Conservation (phyloP, 257 asterid genomes). For the Salvia miltiorrhiza region DNA sequence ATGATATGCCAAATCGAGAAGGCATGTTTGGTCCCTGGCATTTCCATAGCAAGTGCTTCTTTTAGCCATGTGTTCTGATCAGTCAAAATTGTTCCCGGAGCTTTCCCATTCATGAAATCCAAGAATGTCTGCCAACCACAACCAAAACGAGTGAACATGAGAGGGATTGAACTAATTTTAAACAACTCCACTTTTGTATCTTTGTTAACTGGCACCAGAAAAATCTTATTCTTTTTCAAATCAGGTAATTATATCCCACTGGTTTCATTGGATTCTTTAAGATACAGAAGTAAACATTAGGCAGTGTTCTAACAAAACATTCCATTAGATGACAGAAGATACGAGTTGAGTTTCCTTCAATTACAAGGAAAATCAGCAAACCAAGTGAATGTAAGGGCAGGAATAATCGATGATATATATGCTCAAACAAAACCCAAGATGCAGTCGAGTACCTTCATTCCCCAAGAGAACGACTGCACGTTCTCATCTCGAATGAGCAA, state of each 20-base stretch:
- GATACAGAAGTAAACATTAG: slow-evolving; percentile 1
- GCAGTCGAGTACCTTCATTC: slow-evolving; percentile 38
- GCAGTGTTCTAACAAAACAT: background rate
- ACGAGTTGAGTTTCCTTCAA: background rate
- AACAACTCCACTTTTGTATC: background rate
- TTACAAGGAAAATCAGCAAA: background rate
- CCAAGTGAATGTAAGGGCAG: background rate
- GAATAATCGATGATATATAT: background rate
- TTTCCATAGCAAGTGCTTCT: slow-evolving; percentile 49
- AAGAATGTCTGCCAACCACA: slow-evolving; percentile 41
- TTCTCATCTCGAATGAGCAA: slow-evolving; percentile 61
- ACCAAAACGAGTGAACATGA: slow-evolving; percentile 5
- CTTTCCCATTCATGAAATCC: slow-evolving; percentile 52
- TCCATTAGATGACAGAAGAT: background rate
- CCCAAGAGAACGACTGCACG: slow-evolving; percentile 62
- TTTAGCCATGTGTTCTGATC: slow-evolving; percentile 62
- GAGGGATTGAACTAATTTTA: background rate
- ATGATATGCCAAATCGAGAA: slow-evolving; percentile 55
- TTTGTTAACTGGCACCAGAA: background rate
- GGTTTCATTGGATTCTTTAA: slow-evolving; percentile 1
- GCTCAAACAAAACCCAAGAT: slow-evolving; percentile 4
- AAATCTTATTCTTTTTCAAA: background rate
- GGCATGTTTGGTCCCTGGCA: slow-evolving; percentile 56
- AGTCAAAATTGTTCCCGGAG: slow-evolving; percentile 51
- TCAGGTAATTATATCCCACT: background rate